Base-by-base conservation (phyloP, 306 rosid species). In the Citrullus mucosospermus region DNA sequence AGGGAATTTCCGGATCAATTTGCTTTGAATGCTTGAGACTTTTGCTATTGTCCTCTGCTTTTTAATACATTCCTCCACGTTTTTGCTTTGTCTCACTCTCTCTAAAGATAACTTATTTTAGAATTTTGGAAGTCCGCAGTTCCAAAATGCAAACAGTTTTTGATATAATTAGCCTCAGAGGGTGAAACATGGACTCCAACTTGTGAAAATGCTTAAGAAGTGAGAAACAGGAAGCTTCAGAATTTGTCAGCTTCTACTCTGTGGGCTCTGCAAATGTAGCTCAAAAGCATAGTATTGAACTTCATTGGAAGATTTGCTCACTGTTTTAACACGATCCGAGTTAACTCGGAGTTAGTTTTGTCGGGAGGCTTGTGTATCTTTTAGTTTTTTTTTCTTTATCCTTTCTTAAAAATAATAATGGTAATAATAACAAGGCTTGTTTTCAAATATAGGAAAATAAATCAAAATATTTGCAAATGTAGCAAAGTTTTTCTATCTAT, bases 1-100 rank as follows among this genome's bases (percentile, higher is more conserved):
- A 62, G 58, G 83, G 83, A 78, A 87, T 83, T 80, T 87, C 78
- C 83, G 89, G 86, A 89, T 86, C 84, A 79, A 53, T 78, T 81
- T 91, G 90, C 57, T 84, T 83, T 93, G 70, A 81, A 87, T 84
- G 92, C 91, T 93, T 89, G 81, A 89, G 88, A 84, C 81, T 81
- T 80, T 53, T 80, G 57, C 82, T 28, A 43, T 84, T 84, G 85
- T 86, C 85, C 78, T 84, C 68, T 75, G 82, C 87, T 17, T 87
- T 89, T 87, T 78, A 79, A 82, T 74, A 77, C 80, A 78, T 58
- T 85, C 85, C 84, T 85, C 85, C 80, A 71, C 81, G 75, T 85
- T 88, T 76, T 77, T 43, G 76, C 59, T 80, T 63, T 82, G 77
- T 84, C 66, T 67, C 56, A 36, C n/a, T n/a, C 43, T 50, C 55